Conservation (phyloP, 1,284 basidiomycete genomes). For the Boletus semigastroideus region DNA sequence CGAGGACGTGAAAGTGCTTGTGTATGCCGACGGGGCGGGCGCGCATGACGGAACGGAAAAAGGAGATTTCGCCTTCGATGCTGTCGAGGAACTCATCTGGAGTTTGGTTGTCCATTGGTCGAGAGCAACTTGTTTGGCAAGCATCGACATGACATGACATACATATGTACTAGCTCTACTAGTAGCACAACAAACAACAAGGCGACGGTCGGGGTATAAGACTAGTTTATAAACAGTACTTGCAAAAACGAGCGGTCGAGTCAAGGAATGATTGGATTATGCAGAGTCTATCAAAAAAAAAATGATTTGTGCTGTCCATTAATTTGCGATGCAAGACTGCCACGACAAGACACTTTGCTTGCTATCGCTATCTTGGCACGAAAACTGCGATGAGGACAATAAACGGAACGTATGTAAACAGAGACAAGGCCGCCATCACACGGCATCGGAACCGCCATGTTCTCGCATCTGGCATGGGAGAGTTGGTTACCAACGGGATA, state of each 20-base stretch:
- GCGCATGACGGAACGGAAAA: constrained; percentile 76
- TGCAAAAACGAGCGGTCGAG: no score
- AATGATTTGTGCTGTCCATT: constrained; percentile 7
- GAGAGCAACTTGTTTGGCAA: constrained; percentile 18
- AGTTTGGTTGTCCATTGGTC: constrained; percentile 31
- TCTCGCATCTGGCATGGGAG: constrained; percentile 52
- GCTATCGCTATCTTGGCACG: constrained; percentile 40
- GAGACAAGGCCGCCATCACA: constrained; percentile 60
- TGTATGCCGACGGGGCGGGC: constrained; percentile 77
- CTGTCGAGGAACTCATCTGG: constrained; percentile 55
- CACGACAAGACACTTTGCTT: constrained; percentile 11
- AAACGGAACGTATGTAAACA: constrained; percentile 77
- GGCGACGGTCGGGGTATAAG: constrained; percentile 26
- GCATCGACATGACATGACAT: constrained; percentile 5
- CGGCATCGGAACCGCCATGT: constrained; percentile 74
- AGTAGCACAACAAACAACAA: constrained; percentile 30
- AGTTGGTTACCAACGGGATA: constrained; percentile 8
- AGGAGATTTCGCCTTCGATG: constrained; percentile 76
- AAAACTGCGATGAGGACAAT: constrained; percentile 70
- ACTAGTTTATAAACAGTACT: constrained; percentile 29
- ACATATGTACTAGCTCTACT: constrained; percentile 6
- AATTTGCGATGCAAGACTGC: constrained; percentile 29
- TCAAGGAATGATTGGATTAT: constrained; percentile 15
- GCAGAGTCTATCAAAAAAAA: constrained; percentile 15
- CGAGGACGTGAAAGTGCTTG: constrained; percentile 74